These are phyloP conservation scores for Blastomyces parvus DNA, from an alignment of 2,329 filamentous ascomycete species.

Conservation along the genomic window DNA sequence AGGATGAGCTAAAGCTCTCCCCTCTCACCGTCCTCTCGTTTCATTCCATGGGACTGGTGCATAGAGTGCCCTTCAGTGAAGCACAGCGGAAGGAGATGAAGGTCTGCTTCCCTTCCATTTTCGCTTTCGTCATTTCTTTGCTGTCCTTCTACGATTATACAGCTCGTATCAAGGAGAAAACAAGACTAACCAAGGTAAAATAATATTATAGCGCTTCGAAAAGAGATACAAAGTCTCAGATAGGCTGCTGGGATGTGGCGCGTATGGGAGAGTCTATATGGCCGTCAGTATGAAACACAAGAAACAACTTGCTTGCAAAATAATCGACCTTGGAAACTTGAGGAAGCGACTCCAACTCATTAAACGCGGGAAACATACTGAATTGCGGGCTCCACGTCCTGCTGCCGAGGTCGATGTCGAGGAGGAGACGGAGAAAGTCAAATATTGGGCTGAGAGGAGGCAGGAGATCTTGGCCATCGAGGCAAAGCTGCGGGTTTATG, in stretches of 20 bases:
- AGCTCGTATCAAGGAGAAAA: background rate
- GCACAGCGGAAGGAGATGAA: constrained; percentile 29
- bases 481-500: constrained; percentile 25
- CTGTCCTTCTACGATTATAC: background rate
- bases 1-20: constrained; percentile 24
- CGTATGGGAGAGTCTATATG: constrained; percentile 37
- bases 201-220: constrained; percentile 23
- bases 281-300: constrained; percentile 27
- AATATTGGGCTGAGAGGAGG: constrained; percentile 15
- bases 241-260: constrained; percentile 35
- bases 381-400: constrained; percentile 9
- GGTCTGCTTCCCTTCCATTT: constrained; percentile 18
- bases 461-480: constrained; percentile 19
- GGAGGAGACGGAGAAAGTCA: constrained; percentile 15
- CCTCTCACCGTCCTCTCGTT: constrained; percentile 10
- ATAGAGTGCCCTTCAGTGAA: constrained; percentile 17
- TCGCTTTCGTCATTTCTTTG: background rate
- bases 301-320: constrained; percentile 39
- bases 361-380: constrained; percentile 4
- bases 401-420: constrained; percentile 17
- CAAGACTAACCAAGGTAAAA: background rate
- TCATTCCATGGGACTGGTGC: background rate
- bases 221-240: constrained; percentile 30
- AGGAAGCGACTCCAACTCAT: constrained; percentile 14
- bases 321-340: constrained; percentile 31